Evolutionary conservation across 495 filamentous ascomycete genomes (phyloP), one percentile per base, ranked within the genome.

Genomic region (Penicillium canariense): DNA sequence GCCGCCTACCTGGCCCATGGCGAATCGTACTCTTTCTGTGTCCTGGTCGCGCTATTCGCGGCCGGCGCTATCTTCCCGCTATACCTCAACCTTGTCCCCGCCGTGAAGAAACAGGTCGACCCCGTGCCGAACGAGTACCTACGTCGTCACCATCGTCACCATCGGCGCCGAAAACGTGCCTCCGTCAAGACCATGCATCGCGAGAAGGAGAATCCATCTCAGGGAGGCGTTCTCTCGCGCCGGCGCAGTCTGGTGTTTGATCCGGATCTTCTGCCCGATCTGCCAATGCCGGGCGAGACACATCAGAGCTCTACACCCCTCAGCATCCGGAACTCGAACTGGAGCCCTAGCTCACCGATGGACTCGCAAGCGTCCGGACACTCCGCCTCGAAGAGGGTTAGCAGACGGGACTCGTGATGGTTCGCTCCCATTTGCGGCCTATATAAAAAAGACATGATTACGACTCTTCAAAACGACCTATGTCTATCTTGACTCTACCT

Each of bases 71-170:
- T 85, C 5, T 84, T 86, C 63, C 84, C 87, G 0, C 4, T 86
- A 0, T 87, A 84, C 65, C 67, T 87, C 27, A 83, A 83, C 49
- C 20, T 79, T 2, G 68, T 78, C 8, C 76, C 79, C 2, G 71
- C 69, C 5, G 87, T 82, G n/a, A 77, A 81, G 62, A 75, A 78
- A 54, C 80, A 87, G 57, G 78, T 84, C 11, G 85, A 87, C 65
- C 81, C 82, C 0, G 71, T 81, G 1, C 72, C 72, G 7, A 71
- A 76, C 43, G 75, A 78, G 52, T 70, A 72, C 39, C 67, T 77
- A 5, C 71, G 72, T n/a, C 70, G 69, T 8, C 64, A 50, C 15
- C 54, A 46, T 10, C 69, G 67, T 3, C 67, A 68, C 15, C 25
- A 43, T 14, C 69, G 66, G 7, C 66, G 65, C 20, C 63, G 65